phyloP scores from a whole-genome alignment of 2,329 filamentous ascomycete genomes.

The Aspergillus unguis region DNA sequence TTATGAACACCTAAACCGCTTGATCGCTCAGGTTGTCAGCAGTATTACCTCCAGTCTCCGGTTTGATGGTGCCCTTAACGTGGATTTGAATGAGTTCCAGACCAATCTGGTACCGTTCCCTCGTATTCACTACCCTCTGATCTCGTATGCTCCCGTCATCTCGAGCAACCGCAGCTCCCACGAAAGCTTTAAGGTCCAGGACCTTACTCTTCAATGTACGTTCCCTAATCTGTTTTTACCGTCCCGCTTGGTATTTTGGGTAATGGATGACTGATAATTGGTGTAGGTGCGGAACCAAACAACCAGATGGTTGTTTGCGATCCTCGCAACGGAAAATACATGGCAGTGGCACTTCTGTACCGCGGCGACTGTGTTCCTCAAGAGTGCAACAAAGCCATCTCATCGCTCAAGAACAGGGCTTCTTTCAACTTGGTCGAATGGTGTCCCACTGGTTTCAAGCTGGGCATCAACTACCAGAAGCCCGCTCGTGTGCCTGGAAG shows the following conservation, averaged over 20 bases:
- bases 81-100: conserved; percentile 67
- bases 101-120: conserved; percentile 67
- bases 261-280: conserved; percentile 8
- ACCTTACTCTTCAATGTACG: conserved; percentile 64
- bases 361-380: conserved; percentile 63
- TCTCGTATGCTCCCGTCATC: conserved; percentile 63
- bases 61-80: conserved; percentile 65
- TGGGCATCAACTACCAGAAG: conserved; percentile 65
- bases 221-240: neutral
- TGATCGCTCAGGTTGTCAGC: conserved; percentile 66
- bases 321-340: conserved; percentile 65
- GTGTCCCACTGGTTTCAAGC: conserved; percentile 68
- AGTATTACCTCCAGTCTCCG: conserved; percentile 64
- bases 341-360: conserved; percentile 65
- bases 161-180: conserved; percentile 72
- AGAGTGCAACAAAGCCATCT: conserved; percentile 59
- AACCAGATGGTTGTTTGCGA: conserved; percentile 70
- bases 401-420: conserved; percentile 60
- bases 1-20: conserved; percentile 63
- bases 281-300: conserved; percentile 60
- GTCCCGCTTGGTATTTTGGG: neutral
- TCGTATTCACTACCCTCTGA: conserved; percentile 65
- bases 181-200: conserved; percentile 82
- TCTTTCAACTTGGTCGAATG: conserved; percentile 66
- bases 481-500: conserved; percentile 52